Conservation (phyloP, 2,329 filamentous ascomycete species). For the Exophiala dermatitidis region DNA sequence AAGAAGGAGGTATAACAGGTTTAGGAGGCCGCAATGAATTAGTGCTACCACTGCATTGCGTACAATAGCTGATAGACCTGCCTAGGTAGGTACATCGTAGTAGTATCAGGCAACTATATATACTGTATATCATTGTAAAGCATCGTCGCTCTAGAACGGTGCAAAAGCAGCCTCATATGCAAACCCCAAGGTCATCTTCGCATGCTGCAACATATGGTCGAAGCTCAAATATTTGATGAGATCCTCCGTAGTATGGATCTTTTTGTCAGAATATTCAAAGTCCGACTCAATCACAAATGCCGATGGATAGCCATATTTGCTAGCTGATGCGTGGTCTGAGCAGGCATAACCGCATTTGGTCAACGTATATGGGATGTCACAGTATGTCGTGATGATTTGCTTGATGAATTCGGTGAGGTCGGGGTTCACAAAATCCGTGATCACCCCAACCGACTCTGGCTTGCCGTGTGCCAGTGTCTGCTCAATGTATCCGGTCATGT, state of each 20-base stretch:
- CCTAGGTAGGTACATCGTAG: no score
- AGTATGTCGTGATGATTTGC: constrained; percentile 78
- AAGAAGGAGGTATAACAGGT: no score
- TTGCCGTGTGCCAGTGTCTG: constrained; percentile 74
- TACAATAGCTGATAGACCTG: no score
- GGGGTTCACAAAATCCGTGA: constrained; percentile 82
- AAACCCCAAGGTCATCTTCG: constrained; percentile 72
- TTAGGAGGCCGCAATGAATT: no score
- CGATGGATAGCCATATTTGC: constrained; percentile 58
- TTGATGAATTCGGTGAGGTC: constrained; percentile 85
- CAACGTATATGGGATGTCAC: constrained; percentile 75
- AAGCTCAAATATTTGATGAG: constrained; percentile 67
- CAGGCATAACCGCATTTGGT: constrained; percentile 85
- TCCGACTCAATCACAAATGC: constrained; percentile 58
- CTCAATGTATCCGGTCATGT: constrained; percentile 89
- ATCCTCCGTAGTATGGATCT: constrained; percentile 68
- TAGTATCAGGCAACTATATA: no score
- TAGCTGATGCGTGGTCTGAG: constrained; percentile 63
- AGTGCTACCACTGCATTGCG: no score
- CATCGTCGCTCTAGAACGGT: constrained; percentile 45
- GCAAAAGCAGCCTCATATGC: constrained; percentile 79
- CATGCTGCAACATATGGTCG: constrained; percentile 88
- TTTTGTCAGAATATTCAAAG: constrained; percentile 56
- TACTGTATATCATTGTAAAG: no score
- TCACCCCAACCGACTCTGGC: constrained; percentile 81